phyloP scores from a whole-genome alignment of 495 filamentous ascomycete genomes.

The Hyaloscypha variabilis region DNA sequence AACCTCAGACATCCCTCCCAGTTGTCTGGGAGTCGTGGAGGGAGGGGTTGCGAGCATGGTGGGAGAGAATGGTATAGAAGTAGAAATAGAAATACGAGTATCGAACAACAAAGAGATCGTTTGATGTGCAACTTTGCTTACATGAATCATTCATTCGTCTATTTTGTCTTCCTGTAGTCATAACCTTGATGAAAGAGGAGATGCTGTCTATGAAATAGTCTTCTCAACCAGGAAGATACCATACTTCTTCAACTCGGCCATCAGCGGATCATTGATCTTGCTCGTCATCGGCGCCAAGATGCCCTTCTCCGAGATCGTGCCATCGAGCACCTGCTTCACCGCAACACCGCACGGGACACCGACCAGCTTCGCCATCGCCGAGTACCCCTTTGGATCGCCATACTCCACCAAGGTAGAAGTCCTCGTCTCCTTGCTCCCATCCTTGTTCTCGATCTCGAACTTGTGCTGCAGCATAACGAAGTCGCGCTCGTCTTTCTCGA shows the following conservation, averaged over 20 bases:
- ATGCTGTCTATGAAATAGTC: constrained; percentile 30
- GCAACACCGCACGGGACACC: constrained; percentile 65
- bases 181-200: no score
- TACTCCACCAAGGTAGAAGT: constrained; percentile 87
- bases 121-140: no score
- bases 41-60: no score
- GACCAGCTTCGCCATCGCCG: constrained; percentile 86
- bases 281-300: constrained; percentile 79
- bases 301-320: constrained; percentile 75
- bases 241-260: constrained; percentile 68
- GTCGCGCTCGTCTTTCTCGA: constrained; percentile 80
- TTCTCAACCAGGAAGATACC: constrained; percentile 44
- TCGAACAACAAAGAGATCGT: no score
- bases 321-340: constrained; percentile 81
- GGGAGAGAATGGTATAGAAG: no score
- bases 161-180: no score
- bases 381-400: constrained; percentile 80
- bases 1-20: no score
- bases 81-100: no score
- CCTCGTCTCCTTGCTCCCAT: constrained; percentile 68
- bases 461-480: constrained; percentile 72
- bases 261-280: constrained; percentile 70
- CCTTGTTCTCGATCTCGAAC: constrained; percentile 84
- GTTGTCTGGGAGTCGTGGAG: no score
- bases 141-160: no score